Conservation (phyloP, 441 rosid species). For the Rhodomyrtus psidioides region DNA sequence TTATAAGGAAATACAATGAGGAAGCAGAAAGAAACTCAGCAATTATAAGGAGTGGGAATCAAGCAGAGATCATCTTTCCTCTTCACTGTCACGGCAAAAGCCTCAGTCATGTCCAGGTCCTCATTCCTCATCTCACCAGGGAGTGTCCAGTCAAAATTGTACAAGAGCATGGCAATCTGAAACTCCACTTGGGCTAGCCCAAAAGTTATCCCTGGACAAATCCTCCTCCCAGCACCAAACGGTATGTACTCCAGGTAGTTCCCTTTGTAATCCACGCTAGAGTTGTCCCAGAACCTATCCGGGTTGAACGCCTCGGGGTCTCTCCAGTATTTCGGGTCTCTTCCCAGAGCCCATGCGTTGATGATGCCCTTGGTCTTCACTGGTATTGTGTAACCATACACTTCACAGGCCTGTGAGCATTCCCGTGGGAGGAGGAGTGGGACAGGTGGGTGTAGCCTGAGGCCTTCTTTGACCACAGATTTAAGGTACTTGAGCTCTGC, state of each 20-base stretch:
- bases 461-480: background rate
- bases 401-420: background rate
- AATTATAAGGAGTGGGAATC: background rate
- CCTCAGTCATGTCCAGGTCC: slow-evolving; percentile 1
- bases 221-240: slow-evolving; percentile 1
- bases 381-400: background rate
- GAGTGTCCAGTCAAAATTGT: background rate
- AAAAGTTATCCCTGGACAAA: background rate
- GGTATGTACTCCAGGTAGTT: background rate
- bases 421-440: background rate
- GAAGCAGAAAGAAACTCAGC: background rate
- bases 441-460: background rate
- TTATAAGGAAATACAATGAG: background rate
- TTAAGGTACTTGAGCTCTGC: background rate
- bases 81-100: background rate
- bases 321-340: background rate
- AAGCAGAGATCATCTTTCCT: background rate
- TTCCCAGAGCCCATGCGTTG: background rate
- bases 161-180: background rate
- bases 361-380: background rate
- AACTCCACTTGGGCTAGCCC: background rate
- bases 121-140: background rate
- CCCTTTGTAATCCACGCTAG: background rate
- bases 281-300: background rate
- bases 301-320: background rate